Evolutionary conservation across 768 basidiomycete genomes (phyloP).

Genomic region (Suillus subaureus): DNA sequence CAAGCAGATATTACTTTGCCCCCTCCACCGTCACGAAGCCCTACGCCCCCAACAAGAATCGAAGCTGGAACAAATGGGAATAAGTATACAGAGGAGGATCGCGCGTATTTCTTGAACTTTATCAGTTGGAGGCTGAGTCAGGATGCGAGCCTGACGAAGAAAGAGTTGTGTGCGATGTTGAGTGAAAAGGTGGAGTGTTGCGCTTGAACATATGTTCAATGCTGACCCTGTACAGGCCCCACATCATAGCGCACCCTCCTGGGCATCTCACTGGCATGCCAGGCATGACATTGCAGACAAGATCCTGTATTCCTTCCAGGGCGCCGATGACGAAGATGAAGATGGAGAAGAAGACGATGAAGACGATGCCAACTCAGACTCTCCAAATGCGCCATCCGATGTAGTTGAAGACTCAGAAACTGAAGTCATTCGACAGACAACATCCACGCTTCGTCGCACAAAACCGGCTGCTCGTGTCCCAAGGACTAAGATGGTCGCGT

Average conservation of each 20-base stretch:
- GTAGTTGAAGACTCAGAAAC: conserved; percentile 24
- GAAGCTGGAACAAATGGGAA: conserved; percentile 52
- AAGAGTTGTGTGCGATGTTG: conserved; percentile 55
- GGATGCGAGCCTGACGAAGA: conserved; percentile 54
- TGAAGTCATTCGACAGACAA: conserved; percentile 24
- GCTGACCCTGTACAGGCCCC: conserved; percentile 49
- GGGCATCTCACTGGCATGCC: conserved; percentile 69
- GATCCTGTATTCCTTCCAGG: conserved; percentile 48
- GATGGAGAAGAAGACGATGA: conserved; percentile 32
- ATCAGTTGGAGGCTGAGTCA: conserved; percentile 60
- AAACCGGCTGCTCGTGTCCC: background rate
- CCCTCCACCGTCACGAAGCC: conserved; percentile 67
- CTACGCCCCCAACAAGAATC: conserved; percentile 60
- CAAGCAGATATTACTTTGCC: conserved; percentile 62
- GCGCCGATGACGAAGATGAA: conserved; percentile 40
- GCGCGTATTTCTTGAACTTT: conserved; percentile 66
- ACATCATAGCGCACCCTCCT: conserved; percentile 63
- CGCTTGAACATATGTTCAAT: conserved; percentile 1
- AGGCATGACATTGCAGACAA: conserved; percentile 70
- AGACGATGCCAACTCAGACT: conserved; percentile 27
- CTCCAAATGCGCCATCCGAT: conserved; percentile 5
- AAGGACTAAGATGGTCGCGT: background rate
- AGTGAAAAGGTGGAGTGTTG: conserved; percentile 48
- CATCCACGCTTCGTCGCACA: conserved; percentile 13
- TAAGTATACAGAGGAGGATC: conserved; percentile 68